Base-by-base conservation (phyloP, 331 rosid species). In the Saraca asoca region DNA sequence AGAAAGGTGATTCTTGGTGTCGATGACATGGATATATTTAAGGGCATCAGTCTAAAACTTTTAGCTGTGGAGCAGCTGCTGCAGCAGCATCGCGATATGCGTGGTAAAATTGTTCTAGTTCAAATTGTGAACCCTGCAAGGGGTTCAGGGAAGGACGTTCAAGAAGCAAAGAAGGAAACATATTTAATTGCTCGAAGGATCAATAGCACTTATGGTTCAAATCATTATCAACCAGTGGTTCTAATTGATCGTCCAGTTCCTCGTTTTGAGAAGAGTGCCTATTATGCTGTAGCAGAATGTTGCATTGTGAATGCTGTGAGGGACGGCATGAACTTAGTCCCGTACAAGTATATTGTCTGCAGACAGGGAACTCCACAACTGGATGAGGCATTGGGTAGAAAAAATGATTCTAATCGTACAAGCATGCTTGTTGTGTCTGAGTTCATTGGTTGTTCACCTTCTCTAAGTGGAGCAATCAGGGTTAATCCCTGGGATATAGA, bases 361-460 rank as follows among this genome's bases (percentile, higher is more conserved):
- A 84, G 98, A 73, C 90, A 93, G 82, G 95, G 95, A 69, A 93
- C 96, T 73, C 80, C 82, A 8, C 13, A 43, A 42, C 80, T 87
- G 81, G 85, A 89, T 62, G 75, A 83, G 72, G 86, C 96, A 38
- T 20, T 87, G 70, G 93, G 95, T 54, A 49, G 79, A 44, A 69
- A 79, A 51, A 24, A 74, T 58, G 87, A 82, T 68, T 73, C 84
- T 73, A 82, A 89, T 67, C 81, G 81, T 2, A 82, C 98, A 38
- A 86, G 98, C 80, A 84, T 90, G 98, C 95, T 93, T 51, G 98
- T 93, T n/a, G 98, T 93, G 65, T 93, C 98, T 19, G 97, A 89
- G 77, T 92, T 92, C 73, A 84, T 92, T 72, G 98, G 98, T 58
- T 92, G 98, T 75, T 92, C 98, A 48, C 98, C 98, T 54, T 93